Percentiles rank a stretch among this genome's conserved stretches.
Evolutionary conservation across 768 basidiomycete genomes (phyloP).

Genomic region (Lactarius hengduanensis): DNA sequence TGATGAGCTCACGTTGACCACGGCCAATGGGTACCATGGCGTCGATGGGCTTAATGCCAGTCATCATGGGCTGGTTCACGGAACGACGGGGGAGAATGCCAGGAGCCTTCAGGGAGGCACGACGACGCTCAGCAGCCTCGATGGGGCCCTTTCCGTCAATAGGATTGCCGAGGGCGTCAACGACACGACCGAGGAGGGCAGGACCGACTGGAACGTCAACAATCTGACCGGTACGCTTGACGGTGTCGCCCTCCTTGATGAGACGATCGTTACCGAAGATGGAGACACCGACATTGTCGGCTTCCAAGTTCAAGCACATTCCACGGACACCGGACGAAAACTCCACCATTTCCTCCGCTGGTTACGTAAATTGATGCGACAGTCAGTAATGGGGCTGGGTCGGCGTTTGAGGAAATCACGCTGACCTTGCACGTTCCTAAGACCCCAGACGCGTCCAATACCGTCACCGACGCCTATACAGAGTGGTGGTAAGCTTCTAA

Average conservation of each 20-base stretch:
- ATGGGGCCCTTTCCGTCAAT: conserved; percentile 99
- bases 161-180: conserved; percentile 99
- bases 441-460: conserved; percentile 99
- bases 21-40: conserved; percentile 99
- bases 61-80: conserved; percentile 99
- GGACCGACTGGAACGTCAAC: conserved; percentile 99
- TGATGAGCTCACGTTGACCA: conserved; percentile 99
- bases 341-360: conserved; percentile 99
- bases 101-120: conserved; percentile 97
- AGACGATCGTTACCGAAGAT: conserved; percentile 98
- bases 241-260: conserved; percentile 99
- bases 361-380: conserved; percentile 29
- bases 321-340: conserved; percentile 99
- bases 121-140: conserved; percentile 87
- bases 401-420: conserved; percentile 29
- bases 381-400: conserved; percentile 27
- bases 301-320: conserved; percentile 99
- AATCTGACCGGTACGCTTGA: conserved; percentile 99
- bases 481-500: conserved; percentile 32
- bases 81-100: conserved; percentile 99
- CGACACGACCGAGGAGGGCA: conserved; percentile 96
- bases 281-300: conserved; percentile 99
- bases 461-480: conserved; percentile 94
- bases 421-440: conserved; percentile 94
- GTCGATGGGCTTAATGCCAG: conserved; percentile 99